Evolutionary conservation across 1,284 basidiomycete species (phyloP).

Genomic region (Microbotryomycetes sp.): DNA sequence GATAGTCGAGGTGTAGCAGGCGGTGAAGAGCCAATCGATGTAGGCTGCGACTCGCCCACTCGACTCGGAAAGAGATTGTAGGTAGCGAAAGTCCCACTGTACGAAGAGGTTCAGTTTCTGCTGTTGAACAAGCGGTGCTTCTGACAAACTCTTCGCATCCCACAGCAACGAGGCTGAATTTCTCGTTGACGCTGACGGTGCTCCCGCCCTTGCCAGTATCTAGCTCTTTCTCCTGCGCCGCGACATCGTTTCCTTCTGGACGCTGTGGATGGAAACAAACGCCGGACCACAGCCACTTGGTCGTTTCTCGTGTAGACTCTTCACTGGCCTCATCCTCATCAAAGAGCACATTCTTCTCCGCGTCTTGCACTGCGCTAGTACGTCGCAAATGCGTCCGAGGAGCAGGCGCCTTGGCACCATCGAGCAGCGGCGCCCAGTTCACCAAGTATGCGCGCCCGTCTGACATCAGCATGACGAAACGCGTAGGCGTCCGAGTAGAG

Average conservation of each 20-base stretch:
- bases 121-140: too few relatives aligned
- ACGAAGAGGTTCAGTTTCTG: too few relatives aligned
- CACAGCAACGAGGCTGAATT: constrained; percentile 22
- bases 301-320: constrained; percentile 54
- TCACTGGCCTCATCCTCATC: constrained; percentile 39
- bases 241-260: too few relatives aligned
- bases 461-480: constrained; percentile 40
- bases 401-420: background rate
- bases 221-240: constrained; percentile 13
- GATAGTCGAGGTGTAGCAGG: constrained; percentile 34
- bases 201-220: constrained; percentile 19
- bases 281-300: constrained; percentile 55
- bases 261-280: constrained; percentile 42
- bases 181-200: constrained; percentile 4
- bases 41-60: background rate
- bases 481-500: constrained; percentile 34
- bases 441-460: constrained; percentile 43
- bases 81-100: constrained; percentile 35
- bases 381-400: background rate
- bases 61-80: constrained; percentile 21
- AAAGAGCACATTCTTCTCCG: constrained; percentile 9
- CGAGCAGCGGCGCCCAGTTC: constrained; percentile 31
- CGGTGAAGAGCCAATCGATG: background rate
- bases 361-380: background rate
- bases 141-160: constrained; percentile 25